Base-by-base conservation (phyloP, 148 eudicot species). In the Rhododendron griersonianum region DNA sequence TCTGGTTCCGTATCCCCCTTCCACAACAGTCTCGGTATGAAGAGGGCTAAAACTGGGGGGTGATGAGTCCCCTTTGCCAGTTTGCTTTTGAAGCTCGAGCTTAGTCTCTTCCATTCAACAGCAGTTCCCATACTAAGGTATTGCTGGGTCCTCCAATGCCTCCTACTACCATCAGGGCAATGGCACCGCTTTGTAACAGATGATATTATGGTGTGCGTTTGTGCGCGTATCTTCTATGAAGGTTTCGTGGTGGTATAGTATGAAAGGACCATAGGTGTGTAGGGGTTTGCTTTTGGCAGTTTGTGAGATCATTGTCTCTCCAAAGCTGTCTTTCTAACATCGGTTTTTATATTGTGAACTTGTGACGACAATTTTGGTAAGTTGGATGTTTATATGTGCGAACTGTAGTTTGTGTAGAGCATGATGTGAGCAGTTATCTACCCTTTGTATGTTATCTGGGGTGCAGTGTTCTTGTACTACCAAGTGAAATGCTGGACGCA, bases 1-100 rank as follows among this genome's bases (percentile, higher is more conserved):
- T 91, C 98, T 35, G 98, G 95, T 85, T 94, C 99, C 5, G 95
- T 95, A 3, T 97, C 99, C 44, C 99, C 99, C 76, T 95, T 97
- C 88, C 89, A 93, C 90, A 95, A 93, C 92, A 95, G 92, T 88
- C 95, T 95, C 5, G 98, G 98, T 33, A 95, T 95, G 95, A 97
- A 97, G 91, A 92, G 98, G 90, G 99, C 98, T 50, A 97, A 97
- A 89, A 95, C 98, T 67, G 88, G 93, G 91, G 99, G 91, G 88
- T 76, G 88, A 74, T 59, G 82, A 69, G 71, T 75, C 35, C 35
- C 35, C 35, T 33, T 33, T 69, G 35, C 51, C 65, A 28, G 84
- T 81, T 87, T 86, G 88, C 61, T 80, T 85, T 83, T 48, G 80
- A 88, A 89, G 91, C 84, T 86, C 87, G 80, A 45, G 33, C 65